Evolutionary conservation across 192 early-diverging fungal species (phyloP), one percentile per base, ranked within the genome.

Genomic region (Oehlia diaphana): DNA sequence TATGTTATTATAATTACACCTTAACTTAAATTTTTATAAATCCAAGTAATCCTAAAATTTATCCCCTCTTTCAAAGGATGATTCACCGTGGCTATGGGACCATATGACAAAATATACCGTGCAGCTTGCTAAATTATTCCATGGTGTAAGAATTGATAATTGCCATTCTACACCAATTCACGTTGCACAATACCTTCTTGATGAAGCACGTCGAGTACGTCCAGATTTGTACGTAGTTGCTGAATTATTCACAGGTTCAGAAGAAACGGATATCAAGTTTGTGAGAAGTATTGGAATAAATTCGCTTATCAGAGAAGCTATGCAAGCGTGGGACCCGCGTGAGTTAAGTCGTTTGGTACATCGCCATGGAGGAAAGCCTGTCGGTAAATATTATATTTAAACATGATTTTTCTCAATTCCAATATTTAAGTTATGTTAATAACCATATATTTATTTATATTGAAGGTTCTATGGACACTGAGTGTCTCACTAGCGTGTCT

Each of bases 91-190:
- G 95, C 87, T 99, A 65, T 99, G 98, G 98, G 86, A 92, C 33
- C 96, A 98, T 77, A 95, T 96, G 93, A 90, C 85, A 21, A 84
- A 87, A 65, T 99, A 99, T 82, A 99, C 98, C 0, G 81, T 92
- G 63, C 92, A 90, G 58, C 94, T 97, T 88, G 97, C 98, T 1
- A 83, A 87, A 1, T 84, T 93, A 3, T 99, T 99, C 87, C 91
- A 98, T 65, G 98, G 97, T 10, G 94, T 99, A 85, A 93, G 98
- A 37, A 98, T 99, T 72, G 98, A 99, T 86, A 99, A 99, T 82
- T 99, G 98, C 81, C 98, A 99, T 81, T 98, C 96, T 28, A 99
- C 98, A 2, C 98, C 98, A 1, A 89, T 99, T 26, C 94, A 97
- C 82, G 90, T 99, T 3, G 98, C 96, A 1, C 87, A 96, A 70